Evolutionary conservation across 2,329 filamentous ascomycete species (phyloP).

Genomic region (Sordariomycetes sp.): DNA sequence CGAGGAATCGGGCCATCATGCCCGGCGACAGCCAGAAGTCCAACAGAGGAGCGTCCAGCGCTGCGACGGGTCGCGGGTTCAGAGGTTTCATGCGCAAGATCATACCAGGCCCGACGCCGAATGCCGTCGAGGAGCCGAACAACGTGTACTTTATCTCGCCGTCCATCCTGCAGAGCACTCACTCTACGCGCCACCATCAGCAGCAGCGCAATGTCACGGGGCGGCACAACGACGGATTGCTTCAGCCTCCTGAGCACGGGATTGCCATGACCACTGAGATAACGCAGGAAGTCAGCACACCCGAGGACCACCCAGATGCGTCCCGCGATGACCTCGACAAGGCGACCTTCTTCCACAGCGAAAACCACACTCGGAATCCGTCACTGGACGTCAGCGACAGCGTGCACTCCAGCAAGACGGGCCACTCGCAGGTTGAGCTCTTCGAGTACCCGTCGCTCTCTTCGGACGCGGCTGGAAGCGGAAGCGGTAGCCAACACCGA

Average conservation of each 20-base stretch:
- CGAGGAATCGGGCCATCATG: no score
- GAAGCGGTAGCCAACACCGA: not conserved
- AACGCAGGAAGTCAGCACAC: not conserved
- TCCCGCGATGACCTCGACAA: not conserved
- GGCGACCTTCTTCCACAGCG: not conserved
- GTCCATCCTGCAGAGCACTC: slow-evolving; percentile 1
- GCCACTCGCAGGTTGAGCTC: not conserved
- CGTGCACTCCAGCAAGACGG: not conserved
- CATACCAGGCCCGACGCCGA: no score
- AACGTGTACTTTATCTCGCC: slow-evolving; percentile 2
- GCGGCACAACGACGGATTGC: not conserved
- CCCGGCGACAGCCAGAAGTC: no score
- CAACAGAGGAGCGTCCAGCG: no score
- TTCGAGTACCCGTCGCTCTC: not conserved
- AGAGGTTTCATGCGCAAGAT: no score
- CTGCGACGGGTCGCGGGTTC: no score
- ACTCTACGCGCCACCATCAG: not conserved
- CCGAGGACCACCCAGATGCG: not conserved
- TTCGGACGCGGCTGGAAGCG: not conserved
- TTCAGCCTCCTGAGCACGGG: not conserved
- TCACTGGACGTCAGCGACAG: not conserved
- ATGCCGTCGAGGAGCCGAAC: no score
- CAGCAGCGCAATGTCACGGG: not conserved
- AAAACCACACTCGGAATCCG: not conserved
- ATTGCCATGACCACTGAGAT: not conserved